Evolutionary conservation across 768 basidiomycete genomes (phyloP).

Genomic region (Coprinopsis strossmayeri): DNA sequence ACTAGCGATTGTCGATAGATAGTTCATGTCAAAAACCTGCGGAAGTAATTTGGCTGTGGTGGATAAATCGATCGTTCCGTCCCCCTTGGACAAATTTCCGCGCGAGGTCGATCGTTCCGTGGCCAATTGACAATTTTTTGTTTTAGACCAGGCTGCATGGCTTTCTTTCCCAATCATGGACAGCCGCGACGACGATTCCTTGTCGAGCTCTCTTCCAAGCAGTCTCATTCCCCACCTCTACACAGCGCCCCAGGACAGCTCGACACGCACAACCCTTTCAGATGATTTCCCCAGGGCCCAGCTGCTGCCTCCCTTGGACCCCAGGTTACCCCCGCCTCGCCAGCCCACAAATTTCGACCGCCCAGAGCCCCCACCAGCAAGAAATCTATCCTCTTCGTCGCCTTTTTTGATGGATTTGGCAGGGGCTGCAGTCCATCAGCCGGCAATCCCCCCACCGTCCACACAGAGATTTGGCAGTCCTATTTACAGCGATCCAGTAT

Average conservation of each 20-base stretch:
- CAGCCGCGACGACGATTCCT: constrained; percentile 13
- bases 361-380: neutral
- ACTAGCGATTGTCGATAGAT: neutral
- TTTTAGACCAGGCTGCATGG: constrained; percentile 10
- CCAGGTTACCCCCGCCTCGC: constrained; percentile 9
- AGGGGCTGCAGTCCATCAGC: constrained; percentile 10
- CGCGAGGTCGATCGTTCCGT: constrained; percentile 28
- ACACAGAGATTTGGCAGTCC: constrained; percentile 22
- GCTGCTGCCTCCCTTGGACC: constrained; percentile 9
- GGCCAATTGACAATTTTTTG: constrained; percentile 16
- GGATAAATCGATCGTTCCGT: constrained; percentile 14
- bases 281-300: neutral
- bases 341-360: neutral
- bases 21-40: constrained; percentile 8
- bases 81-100: constrained; percentile 30
- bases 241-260: constrained; percentile 27
- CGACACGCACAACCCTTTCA: constrained; percentile 20
- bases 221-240: constrained; percentile 45
- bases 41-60: constrained; percentile 28
- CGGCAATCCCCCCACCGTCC: constrained; percentile 9
- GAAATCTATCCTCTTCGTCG: constrained; percentile 3
- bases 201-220: constrained; percentile 42
- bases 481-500: constrained; percentile 25
- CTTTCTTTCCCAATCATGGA: constrained; percentile 15
- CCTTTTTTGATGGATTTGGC: constrained; percentile 12